Evolutionary conservation across 2,329 filamentous ascomycete genomes (phyloP), one percentile per base, ranked within the genome.

Genomic region (Aureobasidium melanogenum): DNA sequence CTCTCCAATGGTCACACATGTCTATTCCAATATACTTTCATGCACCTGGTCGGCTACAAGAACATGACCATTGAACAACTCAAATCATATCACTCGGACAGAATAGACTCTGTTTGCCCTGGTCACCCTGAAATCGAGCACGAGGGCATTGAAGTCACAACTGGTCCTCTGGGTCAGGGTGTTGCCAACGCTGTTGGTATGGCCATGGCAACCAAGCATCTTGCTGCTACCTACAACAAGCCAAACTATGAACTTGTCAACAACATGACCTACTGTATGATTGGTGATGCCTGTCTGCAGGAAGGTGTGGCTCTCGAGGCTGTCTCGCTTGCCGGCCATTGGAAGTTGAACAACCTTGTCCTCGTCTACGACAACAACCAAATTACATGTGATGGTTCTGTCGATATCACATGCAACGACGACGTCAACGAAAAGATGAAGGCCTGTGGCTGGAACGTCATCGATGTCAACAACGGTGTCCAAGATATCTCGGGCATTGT

Each of bases 291-390:
- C 14, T 84, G 82, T 66, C 72, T 84, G 34, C 80, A 83, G 63
- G 82, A 84, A 67, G 82, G 82, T 43, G 80, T 84, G 1, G 78
- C 76, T 0, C 73, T 83, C n/a, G 82, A 85, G 68, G 76, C 82
- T 0, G 78, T 85, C 56, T 77, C 79, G n/a, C 74, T 84, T 14
- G 82, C 82, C 4, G 82, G 81, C 1, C 80, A 84, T 68, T 78
- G 76, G 72, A 76, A 72, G 65, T 73, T 85, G 22, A 78, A 82
- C 71, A 84, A 84, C 66, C 72, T 85, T 3, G 78, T 77, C 17
- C 71, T 84, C 30, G 79, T 84, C 57, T 84, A 84, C 64, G 82
- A 84, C 66, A 83, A 84, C 70, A 84, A 85, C 67, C 79, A 83
- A 66, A 74, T 85, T 50, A 84, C 82, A 8, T 84, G 82, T 66